Base-by-base conservation (phyloP, 495 filamentous ascomycete species). In the Chaetomidium leptoderma region DNA sequence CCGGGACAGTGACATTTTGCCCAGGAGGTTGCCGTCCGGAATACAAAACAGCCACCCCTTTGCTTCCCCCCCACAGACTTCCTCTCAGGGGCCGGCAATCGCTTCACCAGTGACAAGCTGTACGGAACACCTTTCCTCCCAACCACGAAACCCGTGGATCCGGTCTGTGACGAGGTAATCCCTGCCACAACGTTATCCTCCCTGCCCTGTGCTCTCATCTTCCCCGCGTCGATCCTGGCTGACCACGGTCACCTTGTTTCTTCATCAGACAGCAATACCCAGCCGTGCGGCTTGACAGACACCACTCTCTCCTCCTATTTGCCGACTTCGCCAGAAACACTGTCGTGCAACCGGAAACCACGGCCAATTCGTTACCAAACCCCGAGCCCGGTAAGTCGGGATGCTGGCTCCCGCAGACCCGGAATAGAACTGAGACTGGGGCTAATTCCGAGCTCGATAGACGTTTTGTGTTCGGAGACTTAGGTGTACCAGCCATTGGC, bases 241-340 rank as follows among this genome's bases (percentile, higher is more conserved):
- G 36, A 42, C 24, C 13, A 32, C 37, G 17, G 45, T 43, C 33
- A 32, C 44, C 24, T 11, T 44, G 32, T 26, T 29, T 55, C 44
- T 50, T 43, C 11, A 32, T 29, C 40, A 26, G 49, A n/a, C 50
- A 53, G 23, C 36, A 30, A 32, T 26, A 50, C 47, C 62, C 62
- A 53, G 62, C 59, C 26, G 59, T 46, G 43, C 50, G 59, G 62
- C 60, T 63, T 61, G 58, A 61, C 62, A 58, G 43, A 61, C 59
- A 52, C 19, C 42, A 36, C 35, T 10, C 36, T 35, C 32, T 30
- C 2, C n/a, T 30, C 23, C 49, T 13, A 42, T 53, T 42, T 32
- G 51, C 49, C 29, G 13, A 39, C 6, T 14, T 30, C 10, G 16
- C 40, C 26, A 33, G 21, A 37, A 26, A 35, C 32, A 16, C 45